These are phyloP conservation scores for Epithemia pelagica DNA, from an alignment of 108 stramenopile genomes.

Conservation along the genomic window DNA sequence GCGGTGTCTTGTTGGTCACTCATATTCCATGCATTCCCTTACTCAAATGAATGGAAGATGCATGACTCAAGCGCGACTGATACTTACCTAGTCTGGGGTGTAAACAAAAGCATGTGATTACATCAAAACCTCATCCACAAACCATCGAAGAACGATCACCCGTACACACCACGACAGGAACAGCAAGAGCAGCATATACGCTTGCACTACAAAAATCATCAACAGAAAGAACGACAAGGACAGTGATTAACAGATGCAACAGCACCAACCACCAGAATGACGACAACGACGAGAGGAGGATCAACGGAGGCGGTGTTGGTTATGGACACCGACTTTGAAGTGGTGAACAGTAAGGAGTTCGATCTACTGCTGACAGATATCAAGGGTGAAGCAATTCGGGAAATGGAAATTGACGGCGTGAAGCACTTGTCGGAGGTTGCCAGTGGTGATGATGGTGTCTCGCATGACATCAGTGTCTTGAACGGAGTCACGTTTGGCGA, in stretches of 20 bases:
- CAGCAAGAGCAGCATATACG: background rate
- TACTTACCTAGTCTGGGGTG: too few relatives aligned
- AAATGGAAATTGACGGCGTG: background rate
- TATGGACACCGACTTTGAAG: background rate
- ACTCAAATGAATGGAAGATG: too few relatives aligned
- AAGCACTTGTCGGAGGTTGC: background rate
- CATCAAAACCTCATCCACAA: too few relatives aligned
- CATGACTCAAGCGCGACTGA: too few relatives aligned
- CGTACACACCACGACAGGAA: too few relatives aligned
- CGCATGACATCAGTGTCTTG: background rate
- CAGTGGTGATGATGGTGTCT: background rate
- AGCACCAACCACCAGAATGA: background rate
- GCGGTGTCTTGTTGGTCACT: too few relatives aligned
- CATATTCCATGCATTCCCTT: too few relatives aligned
- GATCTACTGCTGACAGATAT: background rate
- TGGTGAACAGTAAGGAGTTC: background rate
- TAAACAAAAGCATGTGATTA: too few relatives aligned
- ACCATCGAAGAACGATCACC: too few relatives aligned
- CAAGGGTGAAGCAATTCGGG: background rate
- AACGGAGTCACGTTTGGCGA: conserved; percentile 1
- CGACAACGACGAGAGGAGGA: background rate
- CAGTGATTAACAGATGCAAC: background rate
- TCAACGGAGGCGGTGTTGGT: background rate
- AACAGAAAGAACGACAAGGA: background rate
- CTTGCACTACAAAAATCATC: background rate